These are phyloP conservation scores for Solanum acaule DNA, from an alignment of 257 asterid genomes.

Conservation along the genomic window DNA sequence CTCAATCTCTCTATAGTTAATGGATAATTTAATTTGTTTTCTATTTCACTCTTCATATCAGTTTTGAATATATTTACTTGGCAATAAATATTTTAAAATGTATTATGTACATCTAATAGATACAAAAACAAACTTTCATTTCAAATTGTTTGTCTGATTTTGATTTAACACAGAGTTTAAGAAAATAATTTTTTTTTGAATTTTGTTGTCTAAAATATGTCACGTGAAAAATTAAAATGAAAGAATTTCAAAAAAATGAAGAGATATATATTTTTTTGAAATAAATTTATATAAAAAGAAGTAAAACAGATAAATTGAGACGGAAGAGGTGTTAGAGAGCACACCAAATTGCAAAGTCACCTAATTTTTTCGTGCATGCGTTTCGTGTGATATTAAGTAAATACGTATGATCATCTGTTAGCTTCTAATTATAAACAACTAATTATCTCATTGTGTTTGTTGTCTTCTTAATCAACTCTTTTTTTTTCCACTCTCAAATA, in stretches of 20 bases:
- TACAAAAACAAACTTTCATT: not conserved
- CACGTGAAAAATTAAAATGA: not conserved
- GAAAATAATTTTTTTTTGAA: fast-evolving
- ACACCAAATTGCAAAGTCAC: not conserved
- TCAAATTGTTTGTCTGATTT: not conserved
- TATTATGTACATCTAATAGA: not conserved
- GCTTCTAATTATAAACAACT: not conserved
- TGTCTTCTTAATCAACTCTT: not conserved
- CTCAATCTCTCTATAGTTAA: not conserved
- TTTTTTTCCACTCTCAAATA: not conserved
- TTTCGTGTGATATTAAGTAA: not conserved
- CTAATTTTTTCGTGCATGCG: not conserved
- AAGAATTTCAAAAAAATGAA: not conserved
- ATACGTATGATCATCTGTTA: not conserved
- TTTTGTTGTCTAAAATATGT: fast-evolving
- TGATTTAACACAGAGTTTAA: not conserved
- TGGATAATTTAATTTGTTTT: not conserved
- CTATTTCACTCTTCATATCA: not conserved
- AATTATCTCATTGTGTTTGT: not conserved
- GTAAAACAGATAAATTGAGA: not conserved
- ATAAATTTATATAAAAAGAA: not conserved
- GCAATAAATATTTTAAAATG: not conserved
- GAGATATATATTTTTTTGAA: not conserved
- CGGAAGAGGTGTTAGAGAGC: not conserved
- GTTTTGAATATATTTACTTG: not conserved